Percentiles rank a stretch among this genome's conserved stretches.
Conservation (phyloP, 768 basidiomycete genomes). For the Tricholoma bakamatsutake region DNA sequence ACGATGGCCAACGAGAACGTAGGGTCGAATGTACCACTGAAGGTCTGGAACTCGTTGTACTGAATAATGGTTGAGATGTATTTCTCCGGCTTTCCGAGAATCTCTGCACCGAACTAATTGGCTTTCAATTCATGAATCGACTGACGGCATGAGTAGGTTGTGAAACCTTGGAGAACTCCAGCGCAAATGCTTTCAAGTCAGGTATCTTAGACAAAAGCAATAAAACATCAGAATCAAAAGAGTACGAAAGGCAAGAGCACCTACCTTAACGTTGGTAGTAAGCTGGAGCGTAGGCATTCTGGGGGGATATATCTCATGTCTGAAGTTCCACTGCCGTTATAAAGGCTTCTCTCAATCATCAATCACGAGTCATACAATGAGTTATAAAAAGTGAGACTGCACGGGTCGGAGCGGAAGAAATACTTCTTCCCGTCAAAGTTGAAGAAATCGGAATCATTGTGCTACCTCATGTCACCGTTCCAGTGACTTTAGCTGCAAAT, state of each 20-base stretch:
- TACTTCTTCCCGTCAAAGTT: no score
- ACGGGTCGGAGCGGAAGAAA: no score
- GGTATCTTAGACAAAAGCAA: conserved; percentile 17
- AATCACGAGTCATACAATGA: no score
- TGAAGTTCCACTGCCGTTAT: no score
- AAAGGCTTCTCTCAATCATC: no score
- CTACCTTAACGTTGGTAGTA: conserved; percentile 38
- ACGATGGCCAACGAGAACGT: conserved; percentile 57
- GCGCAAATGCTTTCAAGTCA: conserved; percentile 35
- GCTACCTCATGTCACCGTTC: no score
- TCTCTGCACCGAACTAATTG: conserved; percentile 44
- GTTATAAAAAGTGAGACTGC: no score
- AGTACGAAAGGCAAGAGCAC: neutral
- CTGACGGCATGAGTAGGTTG: neutral
- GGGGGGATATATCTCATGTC: neutral
- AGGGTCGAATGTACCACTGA: conserved; percentile 59
- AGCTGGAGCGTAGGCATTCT: conserved; percentile 39
- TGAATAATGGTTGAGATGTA: conserved; percentile 50
- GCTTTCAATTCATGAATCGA: neutral
- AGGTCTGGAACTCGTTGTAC: conserved; percentile 57
- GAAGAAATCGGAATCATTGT: no score
- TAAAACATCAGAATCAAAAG: neutral
- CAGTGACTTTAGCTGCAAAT: no score
- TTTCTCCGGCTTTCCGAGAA: conserved; percentile 47
- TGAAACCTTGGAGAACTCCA: conserved; percentile 53